Conservation (phyloP, 495 filamentous ascomycete species). For the Penicillium dipodomyicola region DNA sequence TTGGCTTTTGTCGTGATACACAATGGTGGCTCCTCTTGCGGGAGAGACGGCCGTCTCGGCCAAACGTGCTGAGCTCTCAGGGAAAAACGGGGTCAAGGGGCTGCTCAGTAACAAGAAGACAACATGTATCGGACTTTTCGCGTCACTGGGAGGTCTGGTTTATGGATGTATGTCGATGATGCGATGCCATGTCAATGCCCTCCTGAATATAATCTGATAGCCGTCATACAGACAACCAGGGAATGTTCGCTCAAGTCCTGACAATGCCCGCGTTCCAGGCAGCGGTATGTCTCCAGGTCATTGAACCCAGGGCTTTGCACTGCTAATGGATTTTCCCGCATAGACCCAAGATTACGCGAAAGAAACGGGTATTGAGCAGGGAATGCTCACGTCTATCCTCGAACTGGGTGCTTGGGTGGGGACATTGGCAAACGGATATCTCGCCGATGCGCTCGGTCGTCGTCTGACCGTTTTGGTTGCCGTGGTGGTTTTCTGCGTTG, state of each 20-base stretch:
- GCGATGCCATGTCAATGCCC: background rate
- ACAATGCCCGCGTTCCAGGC: conserved; percentile 33
- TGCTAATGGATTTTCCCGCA: background rate
- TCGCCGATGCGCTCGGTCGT: conserved; percentile 70
- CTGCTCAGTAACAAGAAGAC: conserved; percentile 36
- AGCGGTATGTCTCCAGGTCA: conserved; percentile 18
- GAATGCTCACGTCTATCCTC: conserved; percentile 72
- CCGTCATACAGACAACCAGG: conserved; percentile 33
- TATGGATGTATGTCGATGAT: conserved; percentile 33
- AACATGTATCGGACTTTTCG: conserved; percentile 34
- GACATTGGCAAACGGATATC: conserved; percentile 67
- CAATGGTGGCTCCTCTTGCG: conserved; percentile 19
- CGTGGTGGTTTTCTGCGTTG: conserved; percentile 67
- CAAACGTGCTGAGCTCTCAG: conserved; percentile 39
- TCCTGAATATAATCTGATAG: background rate
- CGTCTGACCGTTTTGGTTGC: conserved; percentile 72
- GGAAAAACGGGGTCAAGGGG: conserved; percentile 28
- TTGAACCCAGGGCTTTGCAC: background rate
- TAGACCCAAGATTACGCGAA: conserved; percentile 37
- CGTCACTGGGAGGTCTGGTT: conserved; percentile 38
- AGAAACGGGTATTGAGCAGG: conserved; percentile 52
- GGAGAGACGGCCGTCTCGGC: conserved; percentile 32
- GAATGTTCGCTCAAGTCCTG: conserved; percentile 41
- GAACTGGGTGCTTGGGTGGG: conserved; percentile 84
- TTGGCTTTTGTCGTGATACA: background rate